phyloP scores from a whole-genome alignment of 768 basidiomycete genomes.

The Collybia sp. region DNA sequence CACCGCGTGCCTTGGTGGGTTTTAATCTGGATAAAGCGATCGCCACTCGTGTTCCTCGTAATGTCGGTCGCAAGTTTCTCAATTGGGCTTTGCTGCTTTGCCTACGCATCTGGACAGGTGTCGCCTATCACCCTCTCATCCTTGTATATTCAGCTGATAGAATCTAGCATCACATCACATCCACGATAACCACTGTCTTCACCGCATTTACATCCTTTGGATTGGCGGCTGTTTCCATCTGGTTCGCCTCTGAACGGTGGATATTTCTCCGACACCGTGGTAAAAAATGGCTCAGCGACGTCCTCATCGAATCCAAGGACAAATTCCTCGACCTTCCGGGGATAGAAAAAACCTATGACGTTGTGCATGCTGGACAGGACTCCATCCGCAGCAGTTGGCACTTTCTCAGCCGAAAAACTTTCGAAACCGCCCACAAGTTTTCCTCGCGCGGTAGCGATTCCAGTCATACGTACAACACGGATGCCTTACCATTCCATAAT shows the following conservation, averaged over 20 bases:
- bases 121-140: slow-evolving; percentile 8
- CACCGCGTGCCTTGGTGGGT: slow-evolving; percentile 82
- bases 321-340: slow-evolving; percentile 26
- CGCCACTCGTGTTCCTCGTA: slow-evolving; percentile 78
- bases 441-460: slow-evolving; percentile 16
- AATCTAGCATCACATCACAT: slow-evolving; percentile 51
- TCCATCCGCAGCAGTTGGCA: slow-evolving; percentile 11
- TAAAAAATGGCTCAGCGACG: slow-evolving; percentile 66
- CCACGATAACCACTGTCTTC: slow-evolving; percentile 70
- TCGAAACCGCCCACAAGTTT: slow-evolving; percentile 12
- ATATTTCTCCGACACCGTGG: slow-evolving; percentile 59
- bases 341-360: slow-evolving; percentile 12
- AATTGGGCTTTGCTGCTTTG: slow-evolving; percentile 70
- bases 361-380: slow-evolving; percentile 11
- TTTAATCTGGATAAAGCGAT: slow-evolving; percentile 82
- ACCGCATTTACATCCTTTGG: slow-evolving; percentile 73
- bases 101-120: slow-evolving; percentile 72
- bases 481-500: slow-evolving; percentile 19
- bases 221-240: slow-evolving; percentile 63
- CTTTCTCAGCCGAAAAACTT: slow-evolving; percentile 18
- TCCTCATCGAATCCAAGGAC: slow-evolving; percentile 40
- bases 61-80: slow-evolving; percentile 83
- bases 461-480: slow-evolving; percentile 19
- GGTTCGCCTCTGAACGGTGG: slow-evolving; percentile 72
- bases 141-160: neutral